Conservation (phyloP, 495 filamentous ascomycete genomes). For the Cercophora newfieldiana region DNA sequence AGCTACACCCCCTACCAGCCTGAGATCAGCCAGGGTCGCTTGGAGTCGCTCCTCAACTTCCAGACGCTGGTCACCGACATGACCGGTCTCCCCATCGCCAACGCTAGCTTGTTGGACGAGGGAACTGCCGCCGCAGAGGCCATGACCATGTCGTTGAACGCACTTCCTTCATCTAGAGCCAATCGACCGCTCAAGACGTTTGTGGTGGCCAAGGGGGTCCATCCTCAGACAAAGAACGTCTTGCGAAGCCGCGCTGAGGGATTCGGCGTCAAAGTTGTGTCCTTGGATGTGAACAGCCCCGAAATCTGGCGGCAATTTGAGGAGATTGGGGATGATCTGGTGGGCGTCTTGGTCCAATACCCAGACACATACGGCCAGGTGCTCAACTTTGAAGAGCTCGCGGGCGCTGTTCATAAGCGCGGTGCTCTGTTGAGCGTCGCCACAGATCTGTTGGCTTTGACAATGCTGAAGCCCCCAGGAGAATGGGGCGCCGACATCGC, state of each 20-base stretch:
- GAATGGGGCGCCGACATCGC: slow-evolving; percentile 98
- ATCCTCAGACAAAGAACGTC: slow-evolving; percentile 88
- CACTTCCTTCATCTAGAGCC: slow-evolving; percentile 67
- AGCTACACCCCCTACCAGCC: slow-evolving; percentile 99
- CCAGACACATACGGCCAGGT: slow-evolving; percentile 87
- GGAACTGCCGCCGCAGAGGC: slow-evolving; percentile 94
- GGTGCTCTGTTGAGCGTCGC: slow-evolving; percentile 85
- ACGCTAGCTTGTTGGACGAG: slow-evolving; percentile 93
- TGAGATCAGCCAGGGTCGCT: slow-evolving; percentile 92
- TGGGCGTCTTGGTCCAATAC: slow-evolving; percentile 94
- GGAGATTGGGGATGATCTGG: slow-evolving; percentile 75
- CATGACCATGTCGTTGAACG: slow-evolving; percentile 90
- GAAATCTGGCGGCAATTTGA: slow-evolving; percentile 60
- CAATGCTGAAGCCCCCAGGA: slow-evolving; percentile 84
- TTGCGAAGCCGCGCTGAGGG: slow-evolving; percentile 87
- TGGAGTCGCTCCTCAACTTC: slow-evolving; percentile 95
- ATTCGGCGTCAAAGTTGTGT: slow-evolving; percentile 79
- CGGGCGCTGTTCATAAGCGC: slow-evolving; percentile 74
- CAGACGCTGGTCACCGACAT: slow-evolving; percentile 93
- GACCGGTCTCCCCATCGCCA: slow-evolving; percentile 85
- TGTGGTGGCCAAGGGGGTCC: slow-evolving; percentile 78
- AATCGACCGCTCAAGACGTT: slow-evolving; percentile 77
- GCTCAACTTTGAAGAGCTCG: slow-evolving; percentile 69
- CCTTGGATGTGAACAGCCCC: slow-evolving; percentile 68
- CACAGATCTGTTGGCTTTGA: slow-evolving; percentile 89